phyloP scores from a whole-genome alignment of 768 basidiomycete species.

The Pleurotus djamor region DNA sequence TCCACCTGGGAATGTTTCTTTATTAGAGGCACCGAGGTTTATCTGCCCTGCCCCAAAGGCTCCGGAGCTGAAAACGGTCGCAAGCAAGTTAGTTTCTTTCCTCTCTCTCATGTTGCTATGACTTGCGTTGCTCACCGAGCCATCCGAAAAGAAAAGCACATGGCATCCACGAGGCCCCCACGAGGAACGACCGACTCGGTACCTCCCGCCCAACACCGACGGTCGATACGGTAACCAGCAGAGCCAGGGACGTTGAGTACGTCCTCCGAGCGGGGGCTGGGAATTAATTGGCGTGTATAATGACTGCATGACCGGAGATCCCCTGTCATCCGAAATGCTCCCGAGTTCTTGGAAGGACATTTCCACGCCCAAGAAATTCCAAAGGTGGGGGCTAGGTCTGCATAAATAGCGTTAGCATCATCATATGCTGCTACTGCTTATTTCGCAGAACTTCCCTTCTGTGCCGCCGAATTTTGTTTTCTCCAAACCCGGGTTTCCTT shows the following conservation, averaged over 20 bases:
- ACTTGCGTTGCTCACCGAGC: slow-evolving; percentile 20
- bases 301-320: slow-evolving; percentile 33
- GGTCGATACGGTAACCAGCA: neutral
- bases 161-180: slow-evolving; percentile 33
- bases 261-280: slow-evolving; percentile 3
- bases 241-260: neutral
- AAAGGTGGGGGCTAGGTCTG: slow-evolving; percentile 11
- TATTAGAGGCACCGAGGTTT: slow-evolving; percentile 7
- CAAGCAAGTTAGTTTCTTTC: neutral
- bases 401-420: slow-evolving; percentile 28
- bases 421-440: slow-evolving; percentile 4
- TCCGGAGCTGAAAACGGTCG: neutral
- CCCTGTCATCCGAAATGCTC: slow-evolving; percentile 36
- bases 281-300: slow-evolving; percentile 11
- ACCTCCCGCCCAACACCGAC: neutral
- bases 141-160: slow-evolving; percentile 19
- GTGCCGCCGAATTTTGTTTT: neutral
- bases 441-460: slow-evolving; percentile 2
- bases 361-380: slow-evolving; percentile 28
- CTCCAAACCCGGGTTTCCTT: neutral
- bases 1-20: slow-evolving; percentile 4
- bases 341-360: slow-evolving; percentile 20
- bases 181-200: slow-evolving; percentile 2
- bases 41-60: slow-evolving; percentile 1
- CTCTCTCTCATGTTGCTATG: slow-evolving; percentile 9